phyloP scores from a whole-genome alignment of 129 eudicot genomes.

The Heracleum sosnowskyi region DNA sequence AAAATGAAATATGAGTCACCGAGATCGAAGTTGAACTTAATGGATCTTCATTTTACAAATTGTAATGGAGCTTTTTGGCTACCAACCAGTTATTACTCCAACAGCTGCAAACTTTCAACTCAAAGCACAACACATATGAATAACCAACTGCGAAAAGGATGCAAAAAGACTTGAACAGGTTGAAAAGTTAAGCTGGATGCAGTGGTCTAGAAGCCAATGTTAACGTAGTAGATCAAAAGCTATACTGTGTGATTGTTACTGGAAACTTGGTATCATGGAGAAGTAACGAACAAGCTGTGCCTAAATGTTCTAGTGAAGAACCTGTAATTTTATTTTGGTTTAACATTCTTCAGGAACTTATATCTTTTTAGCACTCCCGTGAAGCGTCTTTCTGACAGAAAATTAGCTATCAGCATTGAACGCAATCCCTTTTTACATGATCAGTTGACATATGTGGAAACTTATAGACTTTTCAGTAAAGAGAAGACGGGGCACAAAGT shows the following conservation, averaged over 20 bases:
- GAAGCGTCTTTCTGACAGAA: neutral
- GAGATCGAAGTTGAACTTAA: neutral
- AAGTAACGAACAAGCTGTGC: neutral
- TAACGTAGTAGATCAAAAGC: neutral
- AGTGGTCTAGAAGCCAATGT: neutral
- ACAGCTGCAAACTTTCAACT: neutral
- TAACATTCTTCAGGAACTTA: neutral
- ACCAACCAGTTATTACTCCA: neutral
- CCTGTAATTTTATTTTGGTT: too few relatives aligned
- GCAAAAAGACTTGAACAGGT: neutral
- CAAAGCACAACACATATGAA: neutral
- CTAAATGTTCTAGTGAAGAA: neutral
- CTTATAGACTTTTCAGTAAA: neutral
- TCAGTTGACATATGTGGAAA: neutral
- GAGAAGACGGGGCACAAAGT: neutral
- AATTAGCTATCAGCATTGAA: neutral
- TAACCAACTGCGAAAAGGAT: neutral
- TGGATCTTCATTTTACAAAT: neutral
- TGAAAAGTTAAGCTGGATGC: neutral
- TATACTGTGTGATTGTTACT: neutral
- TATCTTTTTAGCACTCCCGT: neutral
- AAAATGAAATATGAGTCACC: neutral
- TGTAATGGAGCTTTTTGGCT: neutral
- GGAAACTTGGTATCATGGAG: neutral
- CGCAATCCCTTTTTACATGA: neutral